Percentiles rank a stretch among this genome's conserved stretches.
Evolutionary conservation across 306 rosid species (phyloP).

Genomic region (Malus sieversii): DNA sequence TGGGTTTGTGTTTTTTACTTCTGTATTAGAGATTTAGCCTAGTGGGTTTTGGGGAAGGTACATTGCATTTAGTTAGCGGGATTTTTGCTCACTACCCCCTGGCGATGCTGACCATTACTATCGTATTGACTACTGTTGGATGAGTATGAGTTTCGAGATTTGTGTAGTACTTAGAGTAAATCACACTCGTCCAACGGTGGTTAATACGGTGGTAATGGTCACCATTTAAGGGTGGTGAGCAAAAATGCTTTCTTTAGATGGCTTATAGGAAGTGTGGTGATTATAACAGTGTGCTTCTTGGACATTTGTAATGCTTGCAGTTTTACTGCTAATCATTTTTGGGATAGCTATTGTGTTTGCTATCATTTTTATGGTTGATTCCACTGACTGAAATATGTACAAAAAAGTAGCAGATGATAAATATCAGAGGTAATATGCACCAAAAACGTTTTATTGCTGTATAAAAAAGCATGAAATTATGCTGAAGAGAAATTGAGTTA

Average conservation of each 20-base stretch:
- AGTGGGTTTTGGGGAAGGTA: background rate
- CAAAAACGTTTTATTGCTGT: background rate
- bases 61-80: background rate
- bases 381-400: constrained; percentile 59
- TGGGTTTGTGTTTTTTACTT: background rate
- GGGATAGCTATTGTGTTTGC: background rate
- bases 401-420: background rate
- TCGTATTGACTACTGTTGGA: background rate
- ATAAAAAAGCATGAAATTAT: background rate
- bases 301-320: background rate
- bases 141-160: background rate
- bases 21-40: background rate
- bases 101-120: background rate
- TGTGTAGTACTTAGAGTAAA: background rate
- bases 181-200: no score
- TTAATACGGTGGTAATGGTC: no score
- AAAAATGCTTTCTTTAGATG: no score
- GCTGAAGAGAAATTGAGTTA: background rate
- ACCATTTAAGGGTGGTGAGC: no score
- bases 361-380: constrained; percentile 30
- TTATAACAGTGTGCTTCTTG: background rate
- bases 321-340: background rate
- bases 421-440: background rate
- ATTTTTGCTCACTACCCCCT: background rate
- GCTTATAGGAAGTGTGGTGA: background rate